These are phyloP conservation scores for Fusarium goolgardi DNA, from an alignment of 2,329 filamentous ascomycete genomes.

Conservation along the genomic window DNA sequence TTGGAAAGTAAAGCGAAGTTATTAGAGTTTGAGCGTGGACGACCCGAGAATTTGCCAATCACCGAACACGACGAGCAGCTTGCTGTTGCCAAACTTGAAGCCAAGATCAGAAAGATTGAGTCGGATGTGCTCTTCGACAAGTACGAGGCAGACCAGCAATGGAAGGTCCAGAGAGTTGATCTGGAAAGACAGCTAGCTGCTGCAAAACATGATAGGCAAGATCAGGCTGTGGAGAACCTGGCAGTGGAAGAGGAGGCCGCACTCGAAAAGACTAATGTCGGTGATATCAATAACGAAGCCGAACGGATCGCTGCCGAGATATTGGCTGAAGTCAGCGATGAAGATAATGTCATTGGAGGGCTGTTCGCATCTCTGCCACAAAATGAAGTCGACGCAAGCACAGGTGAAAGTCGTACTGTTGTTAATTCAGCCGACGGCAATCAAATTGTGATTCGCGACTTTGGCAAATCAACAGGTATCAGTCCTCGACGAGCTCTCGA, in stretches of 20 bases:
- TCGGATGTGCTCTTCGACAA: conserved; percentile 81
- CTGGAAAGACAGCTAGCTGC: conserved; percentile 71
- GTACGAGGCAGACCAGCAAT: conserved; percentile 71
- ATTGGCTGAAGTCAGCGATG: conserved; percentile 61
- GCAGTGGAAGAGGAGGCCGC: conserved; percentile 41
- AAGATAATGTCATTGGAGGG: conserved; percentile 60
- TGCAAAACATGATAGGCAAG: conserved; percentile 54
- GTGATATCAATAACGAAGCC: conserved; percentile 66
- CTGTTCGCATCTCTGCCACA: conserved; percentile 72
- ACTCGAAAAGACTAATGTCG: conserved; percentile 52
- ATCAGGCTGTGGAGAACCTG: conserved; percentile 37
- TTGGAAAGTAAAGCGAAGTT: conserved; percentile 77
- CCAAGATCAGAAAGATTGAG: conserved; percentile 81
- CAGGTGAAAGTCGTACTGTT: conserved; percentile 68
- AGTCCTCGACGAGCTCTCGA: conserved; percentile 82
- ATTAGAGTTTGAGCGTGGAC: conserved; percentile 67
- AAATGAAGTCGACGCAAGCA: conserved; percentile 67
- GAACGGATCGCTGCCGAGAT: conserved; percentile 69
- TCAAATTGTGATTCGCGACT: conserved; percentile 77
- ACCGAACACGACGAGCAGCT: conserved; percentile 51
- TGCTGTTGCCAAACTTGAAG: conserved; percentile 73
- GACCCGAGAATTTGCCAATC: conserved; percentile 36
- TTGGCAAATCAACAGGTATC: conserved; percentile 84
- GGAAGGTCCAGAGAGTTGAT: conserved; percentile 68
- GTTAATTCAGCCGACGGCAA: conserved; percentile 64